Percentiles rank a stretch among this genome's conserved stretches.
These are phyloP conservation scores for Solanum sitiens DNA, from an alignment of 257 asterid species.

Conservation along the genomic window DNA sequence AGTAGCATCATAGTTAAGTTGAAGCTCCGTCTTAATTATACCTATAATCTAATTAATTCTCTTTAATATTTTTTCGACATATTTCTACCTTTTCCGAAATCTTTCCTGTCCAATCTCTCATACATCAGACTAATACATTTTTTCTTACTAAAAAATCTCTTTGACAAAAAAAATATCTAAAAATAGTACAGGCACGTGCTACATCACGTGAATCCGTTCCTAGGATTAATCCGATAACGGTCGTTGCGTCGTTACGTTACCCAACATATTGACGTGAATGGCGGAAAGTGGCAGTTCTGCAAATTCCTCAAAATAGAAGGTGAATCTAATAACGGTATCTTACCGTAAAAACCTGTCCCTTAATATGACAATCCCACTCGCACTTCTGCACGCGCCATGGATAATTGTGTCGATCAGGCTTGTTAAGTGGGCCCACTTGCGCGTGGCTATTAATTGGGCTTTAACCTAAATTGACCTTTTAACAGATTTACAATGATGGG, in stretches of 20 bases:
- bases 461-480: slow-evolving; percentile 18
- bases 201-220: slow-evolving; percentile 20
- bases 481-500: slow-evolving; percentile 25
- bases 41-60: no score
- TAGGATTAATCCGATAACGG: neutral
- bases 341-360: slow-evolving; percentile 18
- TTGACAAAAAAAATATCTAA: neutral
- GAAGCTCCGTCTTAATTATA: no score
- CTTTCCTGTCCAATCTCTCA: neutral
- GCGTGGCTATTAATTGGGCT: slow-evolving; percentile 33
- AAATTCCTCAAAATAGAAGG: slow-evolving; percentile 1
- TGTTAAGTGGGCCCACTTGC: slow-evolving; percentile 20
- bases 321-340: neutral
- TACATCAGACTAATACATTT: neutral
- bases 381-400: slow-evolving; percentile 33
- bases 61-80: no score
- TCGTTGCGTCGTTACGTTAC: slow-evolving; percentile 13
- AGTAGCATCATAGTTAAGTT: rapidly evolving
- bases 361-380: slow-evolving; percentile 7
- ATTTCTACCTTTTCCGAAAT: neutral
- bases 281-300: slow-evolving; percentile 17
- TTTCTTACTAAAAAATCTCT: neutral
- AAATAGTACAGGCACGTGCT: slow-evolving; percentile 8
- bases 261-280: slow-evolving; percentile 22
- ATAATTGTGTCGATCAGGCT: slow-evolving; percentile 24